Percentiles rank a stretch among this genome's conserved stretches.
phyloP scores from a whole-genome alignment of 2,329 filamentous ascomycete species.

The Alternaria postmessia region DNA sequence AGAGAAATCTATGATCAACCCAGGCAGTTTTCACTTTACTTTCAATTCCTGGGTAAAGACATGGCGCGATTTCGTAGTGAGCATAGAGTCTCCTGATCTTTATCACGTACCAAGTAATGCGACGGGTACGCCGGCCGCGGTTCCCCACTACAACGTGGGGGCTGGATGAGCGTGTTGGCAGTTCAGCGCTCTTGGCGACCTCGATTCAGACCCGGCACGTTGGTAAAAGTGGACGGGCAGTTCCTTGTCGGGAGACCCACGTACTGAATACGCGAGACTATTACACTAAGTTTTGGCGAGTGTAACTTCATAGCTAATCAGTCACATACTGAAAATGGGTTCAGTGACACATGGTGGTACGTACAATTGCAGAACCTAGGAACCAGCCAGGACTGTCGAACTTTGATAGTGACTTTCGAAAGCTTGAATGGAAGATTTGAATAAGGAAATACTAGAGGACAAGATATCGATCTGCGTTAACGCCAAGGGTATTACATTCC shows the following conservation, averaged over 20 bases:
- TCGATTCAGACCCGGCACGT: not conserved
- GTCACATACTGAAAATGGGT: not conserved
- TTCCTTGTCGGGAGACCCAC: not conserved
- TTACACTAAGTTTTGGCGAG: not conserved
- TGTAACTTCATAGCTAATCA: not conserved
- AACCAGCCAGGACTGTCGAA: not conserved
- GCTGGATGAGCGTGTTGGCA: not conserved
- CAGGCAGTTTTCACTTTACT: not conserved
- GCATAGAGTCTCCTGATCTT: not conserved
- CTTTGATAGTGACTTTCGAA: not conserved
- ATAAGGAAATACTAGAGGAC: not conserved
- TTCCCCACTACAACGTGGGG: not conserved
- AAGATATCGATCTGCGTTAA: not conserved
- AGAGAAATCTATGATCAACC: not conserved
- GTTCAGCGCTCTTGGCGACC: not conserved
- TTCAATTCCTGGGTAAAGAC: not conserved
- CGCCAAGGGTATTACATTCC: slow-evolving; percentile 3
- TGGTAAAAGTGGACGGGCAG: slow-evolving; percentile 1
- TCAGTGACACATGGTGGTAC: not conserved
- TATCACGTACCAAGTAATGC: not conserved
- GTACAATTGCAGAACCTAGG: not conserved
- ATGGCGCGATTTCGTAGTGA: too few relatives aligned
- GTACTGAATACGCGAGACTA: not conserved
- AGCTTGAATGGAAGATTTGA: not conserved
- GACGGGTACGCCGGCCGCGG: not conserved